Evolutionary conservation across 148 eudicot species (phyloP), one percentile per base, ranked within the genome.

Genomic region (Simmondsia chinensis): DNA sequence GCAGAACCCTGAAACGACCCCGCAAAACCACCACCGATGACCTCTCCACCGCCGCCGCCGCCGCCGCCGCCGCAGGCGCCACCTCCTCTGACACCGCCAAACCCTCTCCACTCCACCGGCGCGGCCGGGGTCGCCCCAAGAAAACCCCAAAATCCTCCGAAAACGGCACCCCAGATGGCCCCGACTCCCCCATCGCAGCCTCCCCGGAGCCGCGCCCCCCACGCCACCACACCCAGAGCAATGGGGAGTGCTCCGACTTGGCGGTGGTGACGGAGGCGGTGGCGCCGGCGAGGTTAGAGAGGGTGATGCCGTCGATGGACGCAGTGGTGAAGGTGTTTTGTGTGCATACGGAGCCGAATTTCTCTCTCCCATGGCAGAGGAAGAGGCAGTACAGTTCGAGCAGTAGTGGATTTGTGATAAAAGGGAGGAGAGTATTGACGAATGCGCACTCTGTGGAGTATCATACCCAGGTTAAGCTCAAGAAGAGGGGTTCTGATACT

Each of bases 311-410:
- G 17, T 44, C 60, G 31, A 55, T 55, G 60, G 60, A 55, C 14
- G 60, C 60, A 26, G 60, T 55, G 17, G 50, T 55, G 33, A 55
- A 55, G 51, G 60, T 55, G 17, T 55, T 55, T 30, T 55, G 60
- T 36, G 50, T 45, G 28, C 60, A 55, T 31, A 33, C 60, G 5
- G 51, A 55, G 42, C 51, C 60, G 51, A 55, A 55, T 45, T 55
- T 43, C 36, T 55, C 60, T 17, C 42, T 43, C 3, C 51, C 50
- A 3, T 55, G 60, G 60, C 60, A 55, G 50, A 43, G 50, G 51
- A 43, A 55, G 51, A 34, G 51, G 20, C 60, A 43, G 51, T 55
- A 55, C 9, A 55, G 60, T 27, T 43, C 60, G 33, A 55, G 51
- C 7, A 55, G 60, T 29, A 55, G 50, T 24, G 60, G 60, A 15